Base-by-base conservation (phyloP, 2,329 filamentous ascomycete species). In the Cephalotrichum gorgonifer region DNA sequence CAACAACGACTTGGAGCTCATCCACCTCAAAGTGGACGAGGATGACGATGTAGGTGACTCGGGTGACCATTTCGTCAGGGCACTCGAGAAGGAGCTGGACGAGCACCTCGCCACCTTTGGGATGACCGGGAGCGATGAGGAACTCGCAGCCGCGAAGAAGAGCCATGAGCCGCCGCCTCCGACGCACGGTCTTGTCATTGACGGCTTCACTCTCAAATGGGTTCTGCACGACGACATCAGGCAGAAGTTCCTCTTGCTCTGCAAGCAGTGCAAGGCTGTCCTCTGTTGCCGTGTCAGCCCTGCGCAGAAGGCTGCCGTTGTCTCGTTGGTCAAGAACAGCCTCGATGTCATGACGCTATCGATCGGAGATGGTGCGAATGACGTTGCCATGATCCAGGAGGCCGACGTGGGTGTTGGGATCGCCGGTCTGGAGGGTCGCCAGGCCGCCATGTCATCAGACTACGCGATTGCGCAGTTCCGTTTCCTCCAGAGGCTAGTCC, bases 381-480 rank as follows among this genome's bases (percentile, higher is more conserved):
- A 96, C 65, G 88, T 96, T 53, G 89, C 90, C 56, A 96, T 96
- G 90, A 96, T 96, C 58, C 90, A 96, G 66, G 89, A 95, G 66
- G 90, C 90, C 15, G 88, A 96, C 63, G 88, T 96, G n/a, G 90
- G 90, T 63, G 89, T 96, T 41, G 90, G 90, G 66, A 95, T 96
- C 63, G 89, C 88, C 53, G 90, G 90, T 68, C 85, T 91, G 55
- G 90, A 95, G 73, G 89, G 89, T 57, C 79, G 90, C 57, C 88
- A 95, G 66, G 90, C 90, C 31, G 89, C 87, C 60, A 96, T 96
- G 90, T 95, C 88, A 33, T 93, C 90, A 3, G 90, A 96, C 64
- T 96, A 95, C 62, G 89, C 89, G 47, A 94, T 96, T 62, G 90
- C 88, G 1, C 90, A 96, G 65, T 96, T 96, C 72, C 79, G 88